Evolutionary conservation across 2,329 filamentous ascomycete genomes (phyloP).

Genomic region (Elsinoe perseae): DNA sequence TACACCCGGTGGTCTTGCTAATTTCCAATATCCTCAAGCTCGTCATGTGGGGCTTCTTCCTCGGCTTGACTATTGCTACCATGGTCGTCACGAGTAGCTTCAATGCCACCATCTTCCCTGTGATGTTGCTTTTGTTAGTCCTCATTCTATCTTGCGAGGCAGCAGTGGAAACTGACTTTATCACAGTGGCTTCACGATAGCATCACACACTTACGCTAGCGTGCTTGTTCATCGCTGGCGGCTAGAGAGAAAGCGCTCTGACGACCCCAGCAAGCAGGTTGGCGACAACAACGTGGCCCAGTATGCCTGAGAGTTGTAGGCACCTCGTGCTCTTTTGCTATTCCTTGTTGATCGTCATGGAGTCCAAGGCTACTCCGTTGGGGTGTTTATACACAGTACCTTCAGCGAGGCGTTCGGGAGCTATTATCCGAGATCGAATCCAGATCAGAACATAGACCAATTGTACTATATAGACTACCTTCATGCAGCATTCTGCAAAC

Average conservation of each 20-base stretch:
- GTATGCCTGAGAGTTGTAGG: not conserved
- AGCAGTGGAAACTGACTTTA: not conserved
- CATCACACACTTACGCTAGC: not conserved
- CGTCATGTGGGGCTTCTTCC: slow-evolving; percentile 22
- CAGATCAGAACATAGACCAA: no score
- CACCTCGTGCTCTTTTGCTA: no score
- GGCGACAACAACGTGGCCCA: not conserved
- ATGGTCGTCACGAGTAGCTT: not conserved
- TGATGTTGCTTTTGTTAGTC: not conserved
- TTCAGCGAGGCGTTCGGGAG: no score
- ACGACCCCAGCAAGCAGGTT: not conserved
- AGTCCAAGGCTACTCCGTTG: no score
- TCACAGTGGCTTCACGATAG: not conserved
- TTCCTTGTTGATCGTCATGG: no score
- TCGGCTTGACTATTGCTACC: slow-evolving; percentile 19
- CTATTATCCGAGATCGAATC: no score
- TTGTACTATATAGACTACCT: no score
- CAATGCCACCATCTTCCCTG: not conserved
- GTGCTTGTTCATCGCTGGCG: not conserved
- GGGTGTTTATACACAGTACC: no score
- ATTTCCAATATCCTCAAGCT: slow-evolving; percentile 23
- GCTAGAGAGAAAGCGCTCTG: not conserved
- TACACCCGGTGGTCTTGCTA: slow-evolving; percentile 23
- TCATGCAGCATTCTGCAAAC: no score
- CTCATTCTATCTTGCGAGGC: not conserved